A percentile compares a stretch with the other conserved stretches of the same genome.
phyloP scores from a whole-genome alignment of 345 rosid genomes.

The Turritis glabra region DNA sequence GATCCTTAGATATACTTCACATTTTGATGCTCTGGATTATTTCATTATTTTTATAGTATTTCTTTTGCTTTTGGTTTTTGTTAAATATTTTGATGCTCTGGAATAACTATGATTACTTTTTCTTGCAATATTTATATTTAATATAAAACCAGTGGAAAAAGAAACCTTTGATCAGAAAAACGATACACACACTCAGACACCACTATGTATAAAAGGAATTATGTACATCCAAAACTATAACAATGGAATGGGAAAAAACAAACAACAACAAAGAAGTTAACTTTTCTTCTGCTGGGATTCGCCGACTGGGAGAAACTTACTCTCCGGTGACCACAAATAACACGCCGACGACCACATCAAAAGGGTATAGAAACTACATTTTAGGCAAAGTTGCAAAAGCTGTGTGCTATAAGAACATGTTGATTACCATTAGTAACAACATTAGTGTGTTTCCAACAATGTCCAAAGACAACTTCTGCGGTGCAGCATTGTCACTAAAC shows the following conservation, averaged over 20 bases:
- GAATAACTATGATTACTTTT: background rate
- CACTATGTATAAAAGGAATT: conserved; percentile 19
- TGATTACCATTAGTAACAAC: conserved; percentile 35
- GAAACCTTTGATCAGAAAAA: conserved; percentile 11
- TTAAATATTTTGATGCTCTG: background rate
- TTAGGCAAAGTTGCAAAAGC: background rate
- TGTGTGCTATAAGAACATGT: conserved; percentile 52
- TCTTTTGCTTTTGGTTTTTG: background rate
- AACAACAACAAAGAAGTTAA: conserved; percentile 15
- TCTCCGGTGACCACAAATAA: conserved; percentile 34
- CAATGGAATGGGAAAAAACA: background rate
- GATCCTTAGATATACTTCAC: background rate
- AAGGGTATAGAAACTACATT: conserved; percentile 29
- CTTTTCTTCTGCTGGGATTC: conserved; percentile 22
- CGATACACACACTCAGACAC: conserved; percentile 1
- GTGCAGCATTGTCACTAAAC: conserved; percentile 46
- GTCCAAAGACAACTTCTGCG: conserved; percentile 8
- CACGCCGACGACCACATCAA: conserved; percentile 26
- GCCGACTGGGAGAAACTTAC: conserved; percentile 30
- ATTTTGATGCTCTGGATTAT: background rate
- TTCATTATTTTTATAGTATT: no score
- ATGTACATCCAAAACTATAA: conserved; percentile 37
- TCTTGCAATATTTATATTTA: background rate
- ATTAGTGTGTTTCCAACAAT: conserved; percentile 19
- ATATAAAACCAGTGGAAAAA: background rate